Evolutionary conservation across 2,329 filamentous ascomycete genomes (phyloP), one percentile per base, ranked within the genome.

Genomic region (Fusarium globosum): DNA sequence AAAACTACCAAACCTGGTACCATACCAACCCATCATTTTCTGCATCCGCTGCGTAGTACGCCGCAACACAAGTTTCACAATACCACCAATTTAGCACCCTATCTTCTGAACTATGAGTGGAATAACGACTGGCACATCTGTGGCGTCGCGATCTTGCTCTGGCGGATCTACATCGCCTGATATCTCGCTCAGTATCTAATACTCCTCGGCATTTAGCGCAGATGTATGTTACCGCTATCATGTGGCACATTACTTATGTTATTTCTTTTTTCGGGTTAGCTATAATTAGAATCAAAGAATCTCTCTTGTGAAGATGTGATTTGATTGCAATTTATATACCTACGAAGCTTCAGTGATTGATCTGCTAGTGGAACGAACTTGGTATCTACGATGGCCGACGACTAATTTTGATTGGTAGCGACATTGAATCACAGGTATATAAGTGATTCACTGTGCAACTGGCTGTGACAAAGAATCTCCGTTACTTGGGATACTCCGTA

Each of bases 361-460:
- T 15, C 4, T 4, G 2, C 12, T 23, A 2, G 12, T 13, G 4
- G 16, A 1, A 26, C 23, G n/a, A 4, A 6, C 10, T 8, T 26
- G 33, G 16, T 15, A 3, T 26, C 4, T 18, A 26, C 11, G 6
- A 1, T 12, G 4, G 13, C 12, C 10, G 7, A 26, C n/a, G 18
- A 36, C 12, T 21, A 10, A 1, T 11, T 36, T n/a, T 36, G 9
- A 26, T 21, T 26, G 13, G 13, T 6, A 36, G 33, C 14, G 21
- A n/a, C 8, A 16, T n/a, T 6, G 0, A 6, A n/a, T 42, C 13
- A 33, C 6, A 33, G 33, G 21, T 6, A 16, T n/a, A 21, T 9
- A 11, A 42, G 41, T 16, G 13, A 15, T 16, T 52, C 13, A 36
- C 9, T 36, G 33, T 21, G n/a, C 2, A 21, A 6, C 18, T 36